phyloP scores from a whole-genome alignment of 345 rosid species.

The Linum tenue region DNA sequence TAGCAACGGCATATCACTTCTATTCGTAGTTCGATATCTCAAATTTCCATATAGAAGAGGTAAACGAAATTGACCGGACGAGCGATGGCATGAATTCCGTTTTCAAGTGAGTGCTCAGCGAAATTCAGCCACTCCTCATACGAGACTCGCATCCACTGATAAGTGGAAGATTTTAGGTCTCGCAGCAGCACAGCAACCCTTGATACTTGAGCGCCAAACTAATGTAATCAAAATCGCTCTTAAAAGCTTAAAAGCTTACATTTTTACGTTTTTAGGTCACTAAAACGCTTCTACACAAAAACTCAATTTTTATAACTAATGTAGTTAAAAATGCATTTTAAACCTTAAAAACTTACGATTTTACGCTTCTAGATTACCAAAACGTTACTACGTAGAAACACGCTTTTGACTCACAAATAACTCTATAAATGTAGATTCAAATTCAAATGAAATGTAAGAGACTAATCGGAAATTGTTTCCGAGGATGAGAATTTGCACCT shows the following conservation, averaged over 20 bases:
- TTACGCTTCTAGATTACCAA: no score
- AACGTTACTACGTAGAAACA: no score
- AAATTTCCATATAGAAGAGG: background rate
- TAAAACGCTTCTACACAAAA: no score
- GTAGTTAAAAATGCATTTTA: no score
- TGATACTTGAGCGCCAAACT: constrained; percentile 70
- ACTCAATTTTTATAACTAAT: no score
- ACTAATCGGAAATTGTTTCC: background rate
- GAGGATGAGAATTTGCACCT: constrained; percentile 28
- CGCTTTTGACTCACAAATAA: no score
- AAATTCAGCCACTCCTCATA: constrained; percentile 54
- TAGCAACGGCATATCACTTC: no score
- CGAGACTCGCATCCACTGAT: constrained; percentile 46
- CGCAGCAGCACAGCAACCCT: constrained; percentile 47
- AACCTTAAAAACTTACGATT: no score
- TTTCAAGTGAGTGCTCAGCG: constrained; percentile 44
- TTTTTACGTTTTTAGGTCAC: no score
- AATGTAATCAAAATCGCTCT: no score
- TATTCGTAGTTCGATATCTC: no score
- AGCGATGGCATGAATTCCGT: constrained; percentile 49
- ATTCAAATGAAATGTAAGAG: background rate
- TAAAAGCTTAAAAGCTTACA: no score
- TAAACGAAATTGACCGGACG: constrained; percentile 29
- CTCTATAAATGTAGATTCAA: constrained; percentile 26
- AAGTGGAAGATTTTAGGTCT: constrained; percentile 37